Evolutionary conservation across 345 rosid species (phyloP).

Genomic region (Ailanthus altissimus): DNA sequence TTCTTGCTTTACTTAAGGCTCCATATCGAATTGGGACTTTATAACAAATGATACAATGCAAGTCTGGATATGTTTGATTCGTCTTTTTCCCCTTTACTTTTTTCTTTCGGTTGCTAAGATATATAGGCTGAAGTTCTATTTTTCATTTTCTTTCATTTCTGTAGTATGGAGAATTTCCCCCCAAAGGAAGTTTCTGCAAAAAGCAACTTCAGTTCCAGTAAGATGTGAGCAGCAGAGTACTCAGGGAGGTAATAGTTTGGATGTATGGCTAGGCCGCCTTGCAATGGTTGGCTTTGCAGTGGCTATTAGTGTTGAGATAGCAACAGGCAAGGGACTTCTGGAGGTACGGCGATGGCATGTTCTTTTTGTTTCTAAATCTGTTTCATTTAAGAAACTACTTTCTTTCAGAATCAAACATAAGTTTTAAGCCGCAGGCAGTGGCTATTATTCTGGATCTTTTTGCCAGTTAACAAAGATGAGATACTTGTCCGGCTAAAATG

Average conservation of each 20-base stretch:
- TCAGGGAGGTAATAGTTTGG: conserved; percentile 54
- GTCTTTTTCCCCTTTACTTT: neutral
- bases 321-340: conserved; percentile 87
- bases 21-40: neutral
- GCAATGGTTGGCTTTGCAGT: conserved; percentile 93
- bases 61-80: no score
- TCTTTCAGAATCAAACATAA: neutral
- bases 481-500: neutral
- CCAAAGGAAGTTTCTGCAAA: conserved; percentile 34
- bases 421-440: no score
- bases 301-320: conserved; percentile 67
- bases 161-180: conserved; percentile 38
- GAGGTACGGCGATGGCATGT: conserved; percentile 52
- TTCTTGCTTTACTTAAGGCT: neutral
- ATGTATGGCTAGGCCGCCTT: conserved; percentile 87
- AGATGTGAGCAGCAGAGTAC: conserved; percentile 80
- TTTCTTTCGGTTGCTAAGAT: neutral
- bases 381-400: neutral
- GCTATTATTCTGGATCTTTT: neutral
- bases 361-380: conserved; percentile 5
- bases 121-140: conserved; percentile 6
- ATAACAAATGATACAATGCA: neutral
- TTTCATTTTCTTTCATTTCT: conserved; percentile 29
- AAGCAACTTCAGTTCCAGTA: conserved; percentile 48
- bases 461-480: neutral